A percentile compares a stretch with the other conserved stretches of the same genome.
These are phyloP conservation scores for Venustampulla echinocandica DNA, from an alignment of 495 filamentous ascomycete genomes.

Conservation along the genomic window DNA sequence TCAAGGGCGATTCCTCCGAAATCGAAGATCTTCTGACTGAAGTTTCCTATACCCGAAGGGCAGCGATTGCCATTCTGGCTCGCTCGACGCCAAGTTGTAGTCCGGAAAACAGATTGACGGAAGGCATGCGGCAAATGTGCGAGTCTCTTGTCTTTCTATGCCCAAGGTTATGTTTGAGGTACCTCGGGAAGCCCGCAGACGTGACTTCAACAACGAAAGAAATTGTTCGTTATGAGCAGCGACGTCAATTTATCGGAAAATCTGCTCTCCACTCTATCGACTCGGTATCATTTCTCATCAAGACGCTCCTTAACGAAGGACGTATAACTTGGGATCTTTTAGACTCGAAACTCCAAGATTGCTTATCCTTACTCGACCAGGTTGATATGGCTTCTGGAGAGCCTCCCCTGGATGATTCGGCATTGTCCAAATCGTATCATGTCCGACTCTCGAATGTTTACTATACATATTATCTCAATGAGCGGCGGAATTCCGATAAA, in stretches of 20 bases:
- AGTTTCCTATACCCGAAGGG: conserved; percentile 53
- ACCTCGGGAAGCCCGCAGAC: conserved; percentile 44
- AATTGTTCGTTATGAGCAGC: conserved; percentile 44
- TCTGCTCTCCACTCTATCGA: conserved; percentile 43
- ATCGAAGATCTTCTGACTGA: conserved; percentile 63
- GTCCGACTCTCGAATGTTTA: conserved; percentile 71
- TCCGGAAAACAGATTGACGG: background rate
- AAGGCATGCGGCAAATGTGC: conserved; percentile 24
- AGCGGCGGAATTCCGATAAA: conserved; percentile 28
- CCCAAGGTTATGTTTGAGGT: conserved; percentile 43
- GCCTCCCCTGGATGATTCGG: conserved; percentile 24
- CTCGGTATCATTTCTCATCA: conserved; percentile 44
- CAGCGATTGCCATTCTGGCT: conserved; percentile 45
- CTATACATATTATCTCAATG: conserved; percentile 48
- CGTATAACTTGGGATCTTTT: conserved; percentile 38
- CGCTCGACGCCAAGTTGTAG: background rate
- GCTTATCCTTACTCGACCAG: conserved; percentile 38
- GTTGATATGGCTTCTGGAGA: conserved; percentile 28
- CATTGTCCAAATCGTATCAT: conserved; percentile 32
- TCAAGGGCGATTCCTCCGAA: conserved; percentile 54
- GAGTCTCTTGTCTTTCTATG: conserved; percentile 42
- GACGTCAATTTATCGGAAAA: conserved; percentile 39
- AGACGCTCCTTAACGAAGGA: conserved; percentile 31
- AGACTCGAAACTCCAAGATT: conserved; percentile 48
- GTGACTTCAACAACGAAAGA: conserved; percentile 37